Evolutionary conservation across 1,284 basidiomycete species (phyloP).

Genomic region (Crucibulum cyathiforme): DNA sequence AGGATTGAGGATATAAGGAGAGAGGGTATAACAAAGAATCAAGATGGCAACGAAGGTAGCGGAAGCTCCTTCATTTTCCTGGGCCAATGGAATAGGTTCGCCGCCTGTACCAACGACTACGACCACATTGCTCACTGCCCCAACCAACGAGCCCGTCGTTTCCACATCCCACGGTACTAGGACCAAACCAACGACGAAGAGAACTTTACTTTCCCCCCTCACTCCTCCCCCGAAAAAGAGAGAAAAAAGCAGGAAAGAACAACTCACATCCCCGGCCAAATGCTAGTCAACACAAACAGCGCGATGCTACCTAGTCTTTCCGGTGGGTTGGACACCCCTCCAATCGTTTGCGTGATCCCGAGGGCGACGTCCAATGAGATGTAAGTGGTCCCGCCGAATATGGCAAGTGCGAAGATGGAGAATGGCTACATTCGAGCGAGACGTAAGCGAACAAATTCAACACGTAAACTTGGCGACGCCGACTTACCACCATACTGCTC

Average conservation of each 20-base stretch:
- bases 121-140: too few species aligned
- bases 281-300: conserved; percentile 79
- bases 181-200: background rate
- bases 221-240: background rate
- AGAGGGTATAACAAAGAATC: background rate
- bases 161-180: too few species aligned
- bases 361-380: conserved; percentile 81
- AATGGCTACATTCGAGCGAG: conserved; percentile 56
- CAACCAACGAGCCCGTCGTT: background rate
- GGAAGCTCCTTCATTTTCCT: too few species aligned
- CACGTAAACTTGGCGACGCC: background rate
- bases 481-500: conserved; percentile 69
- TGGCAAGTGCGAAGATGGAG: conserved; percentile 58
- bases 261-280: conserved; percentile 84
- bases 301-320: conserved; percentile 64
- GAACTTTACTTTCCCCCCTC: background rate
- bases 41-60: background rate
- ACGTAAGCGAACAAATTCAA: background rate
- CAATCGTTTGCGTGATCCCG: conserved; percentile 64
- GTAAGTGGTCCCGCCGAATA: conserved; percentile 77
- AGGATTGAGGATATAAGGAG: background rate
- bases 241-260: conserved; percentile 2
- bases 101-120: too few species aligned
- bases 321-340: conserved; percentile 60
- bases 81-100: too few species aligned